Evolutionary conservation across 2,329 filamentous ascomycete genomes (phyloP).

Genomic region (Paramyrothecium sp.): DNA sequence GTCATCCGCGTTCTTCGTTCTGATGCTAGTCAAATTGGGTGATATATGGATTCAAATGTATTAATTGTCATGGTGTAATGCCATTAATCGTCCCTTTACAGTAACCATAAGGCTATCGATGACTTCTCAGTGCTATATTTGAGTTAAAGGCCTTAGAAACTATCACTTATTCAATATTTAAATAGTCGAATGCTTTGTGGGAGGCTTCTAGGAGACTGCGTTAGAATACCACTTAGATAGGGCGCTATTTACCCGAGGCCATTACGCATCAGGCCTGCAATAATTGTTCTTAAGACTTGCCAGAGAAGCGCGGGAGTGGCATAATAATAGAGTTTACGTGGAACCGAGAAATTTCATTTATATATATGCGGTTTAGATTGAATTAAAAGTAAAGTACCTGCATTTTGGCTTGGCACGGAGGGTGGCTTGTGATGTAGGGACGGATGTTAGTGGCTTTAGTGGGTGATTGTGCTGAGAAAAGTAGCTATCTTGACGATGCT

Average conservation of each 20-base stretch:
- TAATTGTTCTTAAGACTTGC: background rate
- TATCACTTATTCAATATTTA: background rate
- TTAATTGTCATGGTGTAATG: background rate
- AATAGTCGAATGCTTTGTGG: background rate
- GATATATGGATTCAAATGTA: background rate
- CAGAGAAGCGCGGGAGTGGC: background rate
- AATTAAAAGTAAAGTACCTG: slow-evolving; percentile 3
- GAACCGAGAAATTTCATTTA: background rate
- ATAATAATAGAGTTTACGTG: background rate
- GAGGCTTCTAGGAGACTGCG: background rate
- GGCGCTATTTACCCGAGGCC: background rate
- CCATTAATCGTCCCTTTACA: background rate
- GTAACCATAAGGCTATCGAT: background rate
- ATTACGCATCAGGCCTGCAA: background rate
- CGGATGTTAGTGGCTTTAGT: too few species aligned
- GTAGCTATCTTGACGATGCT: too few species aligned
- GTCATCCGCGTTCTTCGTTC: background rate
- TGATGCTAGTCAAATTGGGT: background rate
- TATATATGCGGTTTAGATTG: slow-evolving; percentile 2
- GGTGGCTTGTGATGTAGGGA: slow-evolving; percentile 5
- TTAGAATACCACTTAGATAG: background rate
- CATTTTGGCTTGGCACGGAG: slow-evolving; percentile 6
- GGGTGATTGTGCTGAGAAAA: too few species aligned
- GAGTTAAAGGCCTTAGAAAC: background rate
- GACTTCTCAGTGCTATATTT: background rate